Percentiles rank a stretch among this genome's conserved stretches.
These are phyloP conservation scores for Ciborinia camelliae DNA, from an alignment of 2,329 filamentous ascomycete species.

Conservation along the genomic window DNA sequence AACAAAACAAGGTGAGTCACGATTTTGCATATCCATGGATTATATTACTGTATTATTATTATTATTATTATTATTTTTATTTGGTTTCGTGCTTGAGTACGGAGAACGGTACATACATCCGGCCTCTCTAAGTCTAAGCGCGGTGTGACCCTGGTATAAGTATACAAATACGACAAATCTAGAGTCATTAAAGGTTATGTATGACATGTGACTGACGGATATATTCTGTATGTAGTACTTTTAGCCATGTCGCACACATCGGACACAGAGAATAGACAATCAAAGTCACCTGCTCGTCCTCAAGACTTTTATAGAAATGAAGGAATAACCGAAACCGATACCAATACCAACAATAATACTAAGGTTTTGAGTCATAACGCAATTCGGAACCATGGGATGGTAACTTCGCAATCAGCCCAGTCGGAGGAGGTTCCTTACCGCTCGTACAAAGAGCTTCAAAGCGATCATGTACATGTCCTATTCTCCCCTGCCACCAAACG, in stretches of 20 bases:
- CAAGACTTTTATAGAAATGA: not conserved
- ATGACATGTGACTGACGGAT: conserved; percentile 7
- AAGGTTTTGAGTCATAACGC: conserved; percentile 16
- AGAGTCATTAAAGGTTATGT: too few species aligned
- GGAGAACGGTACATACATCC: not conserved
- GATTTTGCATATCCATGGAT: conserved; percentile 5
- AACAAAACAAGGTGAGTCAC: conserved; percentile 17
- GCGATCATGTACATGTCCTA: too few species aligned
- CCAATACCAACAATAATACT: not conserved
- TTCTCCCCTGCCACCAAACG: too few species aligned
- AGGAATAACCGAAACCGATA: not conserved
- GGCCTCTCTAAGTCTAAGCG: not conserved
- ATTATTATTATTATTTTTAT: too few species aligned
- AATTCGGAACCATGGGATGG: not conserved
- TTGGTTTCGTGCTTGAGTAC: too few species aligned
- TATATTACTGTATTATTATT: too few species aligned
- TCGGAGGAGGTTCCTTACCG: too few species aligned
- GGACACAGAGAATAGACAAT: not conserved
- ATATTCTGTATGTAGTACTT: not conserved
- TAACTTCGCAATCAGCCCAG: too few species aligned
- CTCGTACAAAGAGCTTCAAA: too few species aligned
- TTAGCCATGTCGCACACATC: conserved; percentile 9
- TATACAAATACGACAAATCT: not conserved
- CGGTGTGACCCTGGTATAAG: not conserved
- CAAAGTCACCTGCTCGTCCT: conserved; percentile 4